Conservation (phyloP, 1,284 basidiomycete genomes). For the Sporisorium sorghi region DNA sequence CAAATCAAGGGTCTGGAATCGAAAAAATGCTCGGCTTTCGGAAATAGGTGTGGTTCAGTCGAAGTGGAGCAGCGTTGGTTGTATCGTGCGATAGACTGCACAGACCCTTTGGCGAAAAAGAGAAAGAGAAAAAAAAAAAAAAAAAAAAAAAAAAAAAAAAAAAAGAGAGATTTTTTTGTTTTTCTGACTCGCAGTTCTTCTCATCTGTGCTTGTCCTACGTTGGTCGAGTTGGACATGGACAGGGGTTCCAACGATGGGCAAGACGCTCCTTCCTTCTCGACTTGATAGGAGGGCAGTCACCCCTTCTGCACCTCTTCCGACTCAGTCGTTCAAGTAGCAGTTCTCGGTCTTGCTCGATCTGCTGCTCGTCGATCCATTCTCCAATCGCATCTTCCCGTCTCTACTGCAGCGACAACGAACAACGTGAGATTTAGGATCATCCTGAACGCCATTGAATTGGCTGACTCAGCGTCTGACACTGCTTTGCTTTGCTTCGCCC, state of each 20-base stretch:
- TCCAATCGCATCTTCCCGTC: slow-evolving; percentile 4
- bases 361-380: slow-evolving; percentile 16
- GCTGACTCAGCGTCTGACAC: slow-evolving; percentile 16
- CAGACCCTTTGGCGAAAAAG: slow-evolving; percentile 16
- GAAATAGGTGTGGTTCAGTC: no score
- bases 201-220: no score
- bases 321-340: slow-evolving; percentile 44
- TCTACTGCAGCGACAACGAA: slow-evolving; percentile 16
- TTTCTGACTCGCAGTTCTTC: slow-evolving; percentile 19
- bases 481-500: slow-evolving; percentile 1
- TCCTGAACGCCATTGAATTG: slow-evolving; percentile 1
- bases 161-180: slow-evolving; percentile 14
- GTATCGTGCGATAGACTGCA: slow-evolving; percentile 32
- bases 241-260: slow-evolving; percentile 16
- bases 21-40: slow-evolving; percentile 29
- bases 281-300: slow-evolving; percentile 50
- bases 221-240: no score
- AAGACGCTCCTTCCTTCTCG: slow-evolving; percentile 40
- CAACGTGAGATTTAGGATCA: slow-evolving; percentile 27
- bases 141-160: slow-evolving; percentile 4
- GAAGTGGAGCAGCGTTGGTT: slow-evolving; percentile 17
- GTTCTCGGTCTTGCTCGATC: slow-evolving; percentile 9
- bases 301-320: slow-evolving; percentile 43
- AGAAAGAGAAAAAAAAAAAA: slow-evolving; percentile 1
- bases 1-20: neutral